Conservation (phyloP, 208 protist genomes). For the Vickermania spadyakhi region DNA sequence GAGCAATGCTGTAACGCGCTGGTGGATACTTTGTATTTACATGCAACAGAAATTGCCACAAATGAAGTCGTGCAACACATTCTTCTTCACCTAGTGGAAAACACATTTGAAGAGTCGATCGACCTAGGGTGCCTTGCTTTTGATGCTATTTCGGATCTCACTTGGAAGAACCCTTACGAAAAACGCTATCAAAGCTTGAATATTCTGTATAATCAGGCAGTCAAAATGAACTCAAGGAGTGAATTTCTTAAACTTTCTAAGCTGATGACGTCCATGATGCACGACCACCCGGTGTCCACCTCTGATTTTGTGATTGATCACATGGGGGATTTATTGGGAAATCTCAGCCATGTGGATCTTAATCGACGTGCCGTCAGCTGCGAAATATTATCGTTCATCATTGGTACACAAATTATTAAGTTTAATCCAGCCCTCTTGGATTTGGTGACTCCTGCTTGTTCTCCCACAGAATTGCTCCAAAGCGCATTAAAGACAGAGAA, state of each 20-base stretch:
- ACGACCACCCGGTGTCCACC: constrained; percentile 69
- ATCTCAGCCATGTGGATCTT: constrained; percentile 10
- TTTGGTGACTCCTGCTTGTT: constrained; percentile 34
- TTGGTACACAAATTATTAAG: constrained; percentile 51
- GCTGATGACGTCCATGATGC: constrained; percentile 37
- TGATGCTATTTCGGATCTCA: constrained; percentile 68
- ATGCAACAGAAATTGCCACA: constrained; percentile 43
- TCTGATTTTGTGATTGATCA: constrained; percentile 50
- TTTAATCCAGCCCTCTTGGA: constrained; percentile 65
- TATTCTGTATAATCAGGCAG: constrained; percentile 46
- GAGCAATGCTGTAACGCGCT: constrained; percentile 70
- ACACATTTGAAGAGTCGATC: constrained; percentile 47
- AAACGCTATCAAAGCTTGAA: constrained; percentile 53
- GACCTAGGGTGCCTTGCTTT: constrained; percentile 63
- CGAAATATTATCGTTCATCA: constrained; percentile 59
- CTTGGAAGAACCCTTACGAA: constrained; percentile 71
- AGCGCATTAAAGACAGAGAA: constrained; percentile 40
- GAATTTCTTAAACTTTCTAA: constrained; percentile 32
- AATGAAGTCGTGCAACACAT: constrained; percentile 42
- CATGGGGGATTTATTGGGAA: constrained; percentile 20
- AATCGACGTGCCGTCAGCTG: constrained; percentile 39
- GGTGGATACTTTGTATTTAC: constrained; percentile 58
- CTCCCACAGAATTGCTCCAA: constrained; percentile 32
- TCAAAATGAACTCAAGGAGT: constrained; percentile 23
- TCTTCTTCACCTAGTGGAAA: constrained; percentile 47